A percentile compares a stretch with the other conserved stretches of the same genome.
phyloP scores from a whole-genome alignment of 805 yeast genomes.

The Maudiozyma saulgeensis region DNA sequence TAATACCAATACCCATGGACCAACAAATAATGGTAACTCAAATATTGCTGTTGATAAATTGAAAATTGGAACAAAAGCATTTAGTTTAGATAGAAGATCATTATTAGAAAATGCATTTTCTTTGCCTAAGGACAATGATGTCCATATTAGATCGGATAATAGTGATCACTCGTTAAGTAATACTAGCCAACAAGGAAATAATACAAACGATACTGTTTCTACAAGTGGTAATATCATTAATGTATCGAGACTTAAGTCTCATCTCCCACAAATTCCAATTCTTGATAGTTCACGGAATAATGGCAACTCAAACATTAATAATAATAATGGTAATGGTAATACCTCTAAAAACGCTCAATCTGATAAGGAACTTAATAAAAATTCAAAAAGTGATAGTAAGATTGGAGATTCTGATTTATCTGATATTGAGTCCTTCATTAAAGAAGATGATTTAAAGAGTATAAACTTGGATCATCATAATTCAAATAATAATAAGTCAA shows the following conservation, averaged over 20 bases:
- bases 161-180: background rate
- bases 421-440: conserved; percentile 26
- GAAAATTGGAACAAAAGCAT: background rate
- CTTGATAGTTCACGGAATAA: conserved; percentile 6
- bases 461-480: conserved; percentile 14
- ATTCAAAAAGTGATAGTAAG: conserved; percentile 3
- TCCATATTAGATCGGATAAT: background rate
- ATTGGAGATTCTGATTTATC: conserved; percentile 12
- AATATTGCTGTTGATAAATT: background rate
- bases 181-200: background rate
- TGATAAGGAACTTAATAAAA: background rate
- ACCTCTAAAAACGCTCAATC: conserved; percentile 1
- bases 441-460: conserved; percentile 24
- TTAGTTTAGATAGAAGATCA: background rate
- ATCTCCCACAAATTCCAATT: conserved; percentile 9
- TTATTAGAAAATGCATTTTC: background rate
- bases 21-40: background rate
- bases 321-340: background rate
- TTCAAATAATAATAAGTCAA: conserved; percentile 4
- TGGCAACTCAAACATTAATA: no score
- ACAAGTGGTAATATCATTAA: conserved; percentile 4
- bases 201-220: background rate
- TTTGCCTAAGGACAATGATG: background rate
- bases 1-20: background rate
- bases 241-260: conserved; percentile 12